phyloP scores from a whole-genome alignment of 1,284 basidiomycete genomes.

The Porphyrellus sp. region DNA sequence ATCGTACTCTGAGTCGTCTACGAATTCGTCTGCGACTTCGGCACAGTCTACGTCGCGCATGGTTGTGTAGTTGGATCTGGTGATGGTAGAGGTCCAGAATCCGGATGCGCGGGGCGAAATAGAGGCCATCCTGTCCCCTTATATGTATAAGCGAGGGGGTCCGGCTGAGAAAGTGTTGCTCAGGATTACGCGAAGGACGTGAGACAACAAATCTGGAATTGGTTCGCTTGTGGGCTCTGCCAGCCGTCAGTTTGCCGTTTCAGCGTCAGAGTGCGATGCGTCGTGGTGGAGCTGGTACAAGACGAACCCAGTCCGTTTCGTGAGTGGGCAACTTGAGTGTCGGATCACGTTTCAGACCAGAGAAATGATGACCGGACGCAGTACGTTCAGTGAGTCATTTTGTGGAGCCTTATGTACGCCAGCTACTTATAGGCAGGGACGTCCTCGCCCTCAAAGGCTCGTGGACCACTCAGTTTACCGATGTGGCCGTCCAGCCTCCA shows the following conservation, averaged over 20 bases:
- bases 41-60: slow-evolving; percentile 35
- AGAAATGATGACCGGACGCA: too few species aligned
- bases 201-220: too few species aligned
- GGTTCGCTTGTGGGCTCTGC: too few species aligned
- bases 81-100: slow-evolving; percentile 41
- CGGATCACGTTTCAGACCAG: not conserved
- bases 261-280: not conserved
- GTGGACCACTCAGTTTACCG: slow-evolving; percentile 6
- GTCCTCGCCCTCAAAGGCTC: slow-evolving; percentile 6
- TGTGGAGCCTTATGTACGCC: not conserved
- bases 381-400: too few species aligned
- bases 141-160: not conserved
- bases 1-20: slow-evolving; percentile 41
- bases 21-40: slow-evolving; percentile 38
- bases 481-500: slow-evolving; percentile 18
- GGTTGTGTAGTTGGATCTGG: slow-evolving; percentile 35
- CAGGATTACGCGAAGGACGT: slow-evolving; percentile 21
- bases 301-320: not conserved
- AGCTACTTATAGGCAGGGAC: slow-evolving; percentile 4
- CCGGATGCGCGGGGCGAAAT: slow-evolving; percentile 47
- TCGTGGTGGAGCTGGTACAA: not conserved
- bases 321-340: too few species aligned
- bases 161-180: too few species aligned
- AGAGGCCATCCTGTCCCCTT: slow-evolving; percentile 32
- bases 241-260: not conserved